Evolutionary conservation across 208 protist species (phyloP), one percentile per base, ranked within the genome.

Genomic region (Trypanosoma lewisi): DNA sequence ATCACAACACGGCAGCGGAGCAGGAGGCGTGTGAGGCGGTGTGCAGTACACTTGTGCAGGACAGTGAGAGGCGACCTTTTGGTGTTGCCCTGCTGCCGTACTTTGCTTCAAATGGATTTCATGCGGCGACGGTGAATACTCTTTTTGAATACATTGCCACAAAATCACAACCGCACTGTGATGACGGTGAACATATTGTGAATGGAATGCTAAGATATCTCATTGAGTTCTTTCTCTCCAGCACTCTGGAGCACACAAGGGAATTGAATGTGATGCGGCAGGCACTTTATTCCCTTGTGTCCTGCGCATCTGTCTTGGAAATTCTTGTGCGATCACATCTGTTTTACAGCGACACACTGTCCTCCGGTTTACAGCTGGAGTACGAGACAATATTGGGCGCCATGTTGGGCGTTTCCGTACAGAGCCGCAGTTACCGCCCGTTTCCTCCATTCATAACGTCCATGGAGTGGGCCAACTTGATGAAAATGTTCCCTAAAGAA

Each of bases 61-160:
- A 60, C 28, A 8, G 11, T 33, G 45, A 28, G 14, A 27, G 45
- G 25, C 55, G 48, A 9, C 77, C 81, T 1, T 70, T 80, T 55
- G 85, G 85, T 16, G 44, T 81, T 19, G 47, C 75, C 21, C 65
- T 95, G 39, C 67, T 95, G 54, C 89, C 89, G 23, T 95, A 95
- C 59, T 75, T 95, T 41, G 83, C 83, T 42, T 91, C 81, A 5
- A 69, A 81, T 47, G 72, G 62, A 51, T 91, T 80, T 73, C 73
- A 68, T 21, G 25, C 77, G 7, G 65, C 50, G 0, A 82, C 83
- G 4, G 31, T 91, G 1, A 81, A 90, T 56, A 70, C 85, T 11
- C 75, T 95, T 16, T 82, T 95, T 59, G 55, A 56, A 27, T 82
- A 87, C 69, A 79, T 95, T 44, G 63, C 67, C 16, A 54, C 48